These are phyloP conservation scores for Candida caryicola DNA, from an alignment of 805 yeast genomes.

Conservation along the genomic window DNA sequence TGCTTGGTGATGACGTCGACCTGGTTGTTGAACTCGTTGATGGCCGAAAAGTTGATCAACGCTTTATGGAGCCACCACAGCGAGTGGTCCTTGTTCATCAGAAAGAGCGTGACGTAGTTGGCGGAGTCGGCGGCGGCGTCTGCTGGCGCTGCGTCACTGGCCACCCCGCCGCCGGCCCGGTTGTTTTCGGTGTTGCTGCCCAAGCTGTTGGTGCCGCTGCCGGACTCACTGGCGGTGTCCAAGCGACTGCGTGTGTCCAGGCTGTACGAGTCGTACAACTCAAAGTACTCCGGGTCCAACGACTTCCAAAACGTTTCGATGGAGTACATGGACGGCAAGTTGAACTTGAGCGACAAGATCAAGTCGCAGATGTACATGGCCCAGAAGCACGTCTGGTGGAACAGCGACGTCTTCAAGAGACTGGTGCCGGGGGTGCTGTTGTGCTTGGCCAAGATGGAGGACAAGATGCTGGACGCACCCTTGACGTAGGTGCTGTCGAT, in stretches of 20 bases:
- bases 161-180: slow-evolving; percentile 8
- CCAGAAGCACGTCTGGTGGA: slow-evolving; percentile 37
- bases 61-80: slow-evolving; percentile 39
- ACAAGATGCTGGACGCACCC: slow-evolving; percentile 35
- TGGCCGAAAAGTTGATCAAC: slow-evolving; percentile 23
- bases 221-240: background rate
- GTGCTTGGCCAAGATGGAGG: slow-evolving; percentile 23
- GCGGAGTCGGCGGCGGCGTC: slow-evolving; percentile 7
- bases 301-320: slow-evolving; percentile 31
- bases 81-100: slow-evolving; percentile 15
- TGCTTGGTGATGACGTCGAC: slow-evolving; percentile 25
- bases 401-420: slow-evolving; percentile 26
- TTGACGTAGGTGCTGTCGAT: slow-evolving; percentile 36
- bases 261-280: slow-evolving; percentile 8
- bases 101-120: slow-evolving; percentile 1
- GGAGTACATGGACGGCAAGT: slow-evolving; percentile 31
- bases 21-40: slow-evolving; percentile 29
- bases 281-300: slow-evolving; percentile 31
- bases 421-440: slow-evolving; percentile 12
- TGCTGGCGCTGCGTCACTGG: no score
- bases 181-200: background rate
- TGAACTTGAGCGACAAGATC: slow-evolving; percentile 31
- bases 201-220: background rate
- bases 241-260: background rate
- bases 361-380: slow-evolving; percentile 34